Base-by-base conservation (phyloP, 1,284 basidiomycete genomes). In the Cronartium quercuum region DNA sequence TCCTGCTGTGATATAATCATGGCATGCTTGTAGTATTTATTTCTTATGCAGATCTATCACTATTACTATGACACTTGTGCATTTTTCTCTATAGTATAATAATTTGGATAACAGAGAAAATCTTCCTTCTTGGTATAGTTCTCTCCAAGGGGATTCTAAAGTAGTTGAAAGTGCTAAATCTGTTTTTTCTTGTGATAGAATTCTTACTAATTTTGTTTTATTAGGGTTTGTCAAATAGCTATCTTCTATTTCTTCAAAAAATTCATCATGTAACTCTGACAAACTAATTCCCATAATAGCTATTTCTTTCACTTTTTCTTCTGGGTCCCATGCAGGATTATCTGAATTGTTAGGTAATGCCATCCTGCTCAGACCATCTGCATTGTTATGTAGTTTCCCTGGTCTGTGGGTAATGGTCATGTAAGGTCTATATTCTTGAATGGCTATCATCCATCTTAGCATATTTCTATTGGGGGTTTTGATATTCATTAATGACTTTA, bases 401-500 rank as follows among this genome's bases (percentile, higher is more conserved):
- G 3, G 35, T 68, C 15, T 40, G 15, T 67, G 66, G 24, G 42
- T 21, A 10, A 62, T 63, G 2, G 68, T 69, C 58, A 69, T 69
- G n/a, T 5, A 18, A 3, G 37, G 34, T 47, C 38, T 69, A 29
- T 21, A 68, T 38, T 68, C 37, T 15, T 69, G 68, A 2, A 69
- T 69, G 2, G 57, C 35, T 15, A 61, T 61, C 34, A 58, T 51
- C 68, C 68, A 69, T 21, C 68, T 42, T 44, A 69, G 12, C 38
- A 69, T 62, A 24, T 69, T 57, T 47, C 38, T 62, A 24, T 62
- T 69, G 3, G 58, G 61, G 12, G 29, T 63, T 55, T 64, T 64
- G 35, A 64, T 42, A 34, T 63, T 70, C 6, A 62, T 40, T 18
- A 67, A 41, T 12, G 24, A 24, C 57, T 34, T 65, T 24, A 65